phyloP scores from a whole-genome alignment of 2,329 filamentous ascomycete genomes.

The Arthrobotrys pseudoclavata region DNA sequence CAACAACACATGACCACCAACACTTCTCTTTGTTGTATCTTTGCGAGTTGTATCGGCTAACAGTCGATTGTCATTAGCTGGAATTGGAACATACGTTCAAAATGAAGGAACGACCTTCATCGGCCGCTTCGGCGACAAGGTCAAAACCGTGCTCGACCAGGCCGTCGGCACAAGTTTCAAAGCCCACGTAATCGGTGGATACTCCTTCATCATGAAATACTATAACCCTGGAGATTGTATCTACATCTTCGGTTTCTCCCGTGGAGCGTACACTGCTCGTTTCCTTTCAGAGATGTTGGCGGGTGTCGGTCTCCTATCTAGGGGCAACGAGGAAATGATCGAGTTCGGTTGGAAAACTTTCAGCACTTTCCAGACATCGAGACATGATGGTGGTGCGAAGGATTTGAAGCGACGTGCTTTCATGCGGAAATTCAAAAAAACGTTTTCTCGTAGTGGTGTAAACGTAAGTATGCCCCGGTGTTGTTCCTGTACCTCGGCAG shows the following conservation, averaged over 20 bases:
- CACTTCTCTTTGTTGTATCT: slow-evolving; percentile 26
- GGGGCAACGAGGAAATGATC: slow-evolving; percentile 72
- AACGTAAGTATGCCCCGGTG: slow-evolving; percentile 62
- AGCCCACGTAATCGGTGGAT: slow-evolving; percentile 71
- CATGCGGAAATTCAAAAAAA: slow-evolving; percentile 67
- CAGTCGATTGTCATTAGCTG: slow-evolving; percentile 65
- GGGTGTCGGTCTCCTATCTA: slow-evolving; percentile 69
- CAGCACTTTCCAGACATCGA: slow-evolving; percentile 64
- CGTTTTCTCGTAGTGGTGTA: slow-evolving; percentile 69
- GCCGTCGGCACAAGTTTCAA: slow-evolving; percentile 70
- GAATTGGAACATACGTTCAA: slow-evolving; percentile 70
- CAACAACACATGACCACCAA: slow-evolving; percentile 28
- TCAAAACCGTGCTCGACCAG: slow-evolving; percentile 68
- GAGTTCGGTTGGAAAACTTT: slow-evolving; percentile 68
- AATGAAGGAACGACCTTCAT: slow-evolving; percentile 68
- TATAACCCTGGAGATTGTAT: slow-evolving; percentile 70
- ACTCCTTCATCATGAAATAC: slow-evolving; percentile 72
- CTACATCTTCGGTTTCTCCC: slow-evolving; percentile 72
- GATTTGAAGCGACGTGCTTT: slow-evolving; percentile 62
- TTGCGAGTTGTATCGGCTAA: background rate
- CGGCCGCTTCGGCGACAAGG: slow-evolving; percentile 65
- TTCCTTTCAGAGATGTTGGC: slow-evolving; percentile 71
- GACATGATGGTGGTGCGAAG: slow-evolving; percentile 59
- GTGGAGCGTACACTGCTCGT: slow-evolving; percentile 71
- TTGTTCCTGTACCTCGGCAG: background rate